phyloP scores from a whole-genome alignment of 2,329 filamentous ascomycete genomes.

The Blastomyces percursus region DNA sequence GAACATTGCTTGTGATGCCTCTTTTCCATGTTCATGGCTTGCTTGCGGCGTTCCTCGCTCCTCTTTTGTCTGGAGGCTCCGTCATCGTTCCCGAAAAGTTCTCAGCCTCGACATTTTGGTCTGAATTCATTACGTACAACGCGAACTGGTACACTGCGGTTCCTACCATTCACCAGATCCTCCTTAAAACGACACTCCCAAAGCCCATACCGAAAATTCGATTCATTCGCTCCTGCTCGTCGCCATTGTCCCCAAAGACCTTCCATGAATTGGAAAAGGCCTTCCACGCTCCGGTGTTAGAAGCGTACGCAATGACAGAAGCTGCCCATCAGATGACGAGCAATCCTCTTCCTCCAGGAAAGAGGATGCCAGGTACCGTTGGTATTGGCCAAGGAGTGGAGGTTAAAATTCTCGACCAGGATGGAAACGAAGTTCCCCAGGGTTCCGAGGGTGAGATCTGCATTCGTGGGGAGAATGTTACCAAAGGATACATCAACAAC shows the following conservation, averaged over 20 bases:
- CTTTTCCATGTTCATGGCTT: constrained; percentile 88
- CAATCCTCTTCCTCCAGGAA: constrained; percentile 57
- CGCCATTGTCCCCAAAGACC: constrained; percentile 67
- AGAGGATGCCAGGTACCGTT: constrained; percentile 70
- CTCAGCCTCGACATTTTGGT: constrained; percentile 75
- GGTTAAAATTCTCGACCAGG: constrained; percentile 61
- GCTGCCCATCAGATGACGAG: constrained; percentile 47
- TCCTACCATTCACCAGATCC: constrained; percentile 85
- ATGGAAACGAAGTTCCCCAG: constrained; percentile 56
- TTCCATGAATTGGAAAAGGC: constrained; percentile 68
- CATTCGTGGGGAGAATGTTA: constrained; percentile 72
- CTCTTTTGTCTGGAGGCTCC: constrained; percentile 63
- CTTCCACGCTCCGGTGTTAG: constrained; percentile 69
- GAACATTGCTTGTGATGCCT: constrained; percentile 81
- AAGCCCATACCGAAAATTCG: constrained; percentile 60
- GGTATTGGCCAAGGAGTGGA: constrained; percentile 76
- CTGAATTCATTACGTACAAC: constrained; percentile 58
- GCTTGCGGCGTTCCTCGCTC: constrained; percentile 68
- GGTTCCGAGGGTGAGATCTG: constrained; percentile 71
- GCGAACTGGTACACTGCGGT: constrained; percentile 91
- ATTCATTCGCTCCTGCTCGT: constrained; percentile 81
- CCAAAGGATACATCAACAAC: constrained; percentile 78
- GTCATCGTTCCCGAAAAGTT: constrained; percentile 70
- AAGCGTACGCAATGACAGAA: constrained; percentile 90
- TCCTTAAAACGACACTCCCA: constrained; percentile 62